Evolutionary conservation across 2,329 filamentous ascomycete genomes (phyloP).

Genomic region (Apiospora marii): DNA sequence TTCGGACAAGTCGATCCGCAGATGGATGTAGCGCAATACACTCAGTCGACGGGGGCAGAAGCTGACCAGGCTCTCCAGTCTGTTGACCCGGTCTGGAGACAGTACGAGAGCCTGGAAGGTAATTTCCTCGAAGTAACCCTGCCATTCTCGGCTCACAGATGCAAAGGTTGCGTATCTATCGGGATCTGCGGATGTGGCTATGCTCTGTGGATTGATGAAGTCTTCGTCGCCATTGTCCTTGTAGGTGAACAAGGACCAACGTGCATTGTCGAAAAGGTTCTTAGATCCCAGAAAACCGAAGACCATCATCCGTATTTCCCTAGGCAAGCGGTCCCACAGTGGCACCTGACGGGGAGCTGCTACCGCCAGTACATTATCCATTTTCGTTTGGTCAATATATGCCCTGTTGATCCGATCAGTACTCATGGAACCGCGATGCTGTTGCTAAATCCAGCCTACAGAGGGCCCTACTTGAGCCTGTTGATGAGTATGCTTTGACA

Average conservation of each 20-base stretch:
- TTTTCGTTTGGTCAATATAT: not conserved
- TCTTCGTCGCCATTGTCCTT: no score
- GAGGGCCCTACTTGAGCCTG: no score
- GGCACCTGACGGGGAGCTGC: no score
- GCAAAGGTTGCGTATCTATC: not conserved
- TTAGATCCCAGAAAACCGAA: not conserved
- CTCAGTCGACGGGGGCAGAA: not conserved
- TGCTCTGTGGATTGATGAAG: no score
- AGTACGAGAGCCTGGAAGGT: not conserved
- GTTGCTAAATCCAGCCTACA: no score
- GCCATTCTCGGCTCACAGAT: not conserved
- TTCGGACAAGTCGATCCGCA: not conserved
- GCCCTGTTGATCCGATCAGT: no score
- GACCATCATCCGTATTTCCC: not conserved
- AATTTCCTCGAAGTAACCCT: not conserved
- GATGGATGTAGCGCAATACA: not conserved
- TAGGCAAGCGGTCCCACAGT: not conserved
- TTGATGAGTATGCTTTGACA: no score
- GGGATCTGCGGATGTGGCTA: no score
- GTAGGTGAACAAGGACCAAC: no score
- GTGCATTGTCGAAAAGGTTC: not conserved
- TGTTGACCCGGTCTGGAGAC: not conserved
- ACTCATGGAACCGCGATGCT: no score
- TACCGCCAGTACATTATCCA: not conserved
- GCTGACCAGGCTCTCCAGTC: not conserved